Evolutionary conservation across 352 stramenopile species (phyloP), one percentile per base, ranked within the genome.

Genomic region (Thalassiosira gravida): DNA sequence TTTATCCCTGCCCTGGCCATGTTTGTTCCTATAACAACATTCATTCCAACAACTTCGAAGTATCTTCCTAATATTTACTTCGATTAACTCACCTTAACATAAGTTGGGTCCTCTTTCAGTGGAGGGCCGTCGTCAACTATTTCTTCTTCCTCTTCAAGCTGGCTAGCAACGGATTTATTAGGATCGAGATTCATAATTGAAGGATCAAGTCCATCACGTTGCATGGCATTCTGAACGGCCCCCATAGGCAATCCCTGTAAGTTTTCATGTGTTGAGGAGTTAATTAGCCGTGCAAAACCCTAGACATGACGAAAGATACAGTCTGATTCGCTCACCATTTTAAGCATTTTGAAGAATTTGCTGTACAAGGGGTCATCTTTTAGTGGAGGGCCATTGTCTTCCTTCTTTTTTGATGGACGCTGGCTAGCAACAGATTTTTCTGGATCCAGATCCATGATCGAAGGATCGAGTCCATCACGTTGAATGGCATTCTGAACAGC

Each of bases 221-320:
- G 90, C 90, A 98, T 95, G 32, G 97, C 97, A 84, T 97, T 89
- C 82, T 98, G 96, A 8, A 98, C 95, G 79, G 97, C 95, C 64
- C 95, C 95, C 0, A 92, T 57, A 29, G 87, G 89, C 0, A 94
- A 49, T 22, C 90, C 86, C 61, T 74, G 32, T 11, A 39, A 39
- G 32, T 39, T 11, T 11, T 11, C 32, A 11, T 11, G 11, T 39
- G 5, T 39, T 39, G 5, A 39, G 11, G 11, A 39, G 32, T 39
- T 39, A 39, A 11, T 11, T 11, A 11, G 11, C 32, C 5, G 11
- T 39, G 5, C 5, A 11, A 39, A 39, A 5, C 32, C 5, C 11
- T 39, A 5, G 11, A 39, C 5, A 39, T 11, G 32, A 39, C 5
- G 11, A 5, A 39, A 39, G 11, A 39, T 39, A 5, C 11, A 39